Base-by-base conservation (phyloP, 202 grass and related monocot species). In the Eragrostis tef region DNA sequence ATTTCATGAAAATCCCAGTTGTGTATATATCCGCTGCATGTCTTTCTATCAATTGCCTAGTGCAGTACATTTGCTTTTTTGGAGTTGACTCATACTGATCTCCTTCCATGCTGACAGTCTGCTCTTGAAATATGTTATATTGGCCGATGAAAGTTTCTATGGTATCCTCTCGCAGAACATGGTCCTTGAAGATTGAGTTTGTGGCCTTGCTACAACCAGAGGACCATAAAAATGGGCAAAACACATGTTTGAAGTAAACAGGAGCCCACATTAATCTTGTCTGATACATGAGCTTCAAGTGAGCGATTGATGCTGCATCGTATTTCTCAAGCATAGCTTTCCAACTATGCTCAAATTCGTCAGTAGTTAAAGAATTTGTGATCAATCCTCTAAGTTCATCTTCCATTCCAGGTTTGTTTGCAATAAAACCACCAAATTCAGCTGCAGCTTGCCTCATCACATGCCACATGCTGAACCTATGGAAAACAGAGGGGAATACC, bases 391-490 rank as follows among this genome's bases (percentile, higher is more conserved):
- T 51, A 26, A 71, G 9, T 26, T 71, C 45, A 71, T 25, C 69
- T 22, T 71, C 46, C 69, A 71, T 71, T 13, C 69, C 69, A 51
- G 69, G 24, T 71, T 48, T 51, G 46, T 51, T 51, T 51, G 15
- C 45, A 46, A 71, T 31, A 71, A 71, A 71, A 19, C 46, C 69
- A 19, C 69, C 69, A 51, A 51, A 17, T 25, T 60, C 49, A 26
- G 6, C 31, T 54, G 51, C 17, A n/a, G 51, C 51, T 54, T 54
- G 51, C 51, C 51, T 54, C 17, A 54, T 54, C 6, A 81, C 31
- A 71, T 81, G 79, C 65, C 79, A 71, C 48, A 59, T 25, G 70
- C 27, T 70, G 8, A 49, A 71, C 56, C 64, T 70, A 44, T 81
- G 78, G 0, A 58, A 58, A 57, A 47, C 58, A 39, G 49, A 6